A percentile compares a stretch with the other conserved stretches of the same genome.
phyloP scores from a whole-genome alignment of 495 filamentous ascomycete species.

The Acidomyces sp. region DNA sequence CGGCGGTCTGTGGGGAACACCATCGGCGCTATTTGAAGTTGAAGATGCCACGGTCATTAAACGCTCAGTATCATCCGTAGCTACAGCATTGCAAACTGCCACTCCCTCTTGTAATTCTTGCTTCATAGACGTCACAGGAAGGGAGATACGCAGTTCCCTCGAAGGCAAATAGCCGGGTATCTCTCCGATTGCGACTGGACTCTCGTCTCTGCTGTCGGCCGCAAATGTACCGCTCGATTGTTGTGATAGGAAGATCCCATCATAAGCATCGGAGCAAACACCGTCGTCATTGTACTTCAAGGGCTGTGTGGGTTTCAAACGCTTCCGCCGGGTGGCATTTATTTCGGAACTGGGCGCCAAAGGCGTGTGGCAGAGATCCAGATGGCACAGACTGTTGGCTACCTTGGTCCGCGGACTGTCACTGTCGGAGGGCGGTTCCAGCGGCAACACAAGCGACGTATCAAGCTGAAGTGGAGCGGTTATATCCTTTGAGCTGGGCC shows the following conservation, averaged over 20 bases:
- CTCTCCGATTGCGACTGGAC: slow-evolving; percentile 5
- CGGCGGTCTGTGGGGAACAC: not conserved
- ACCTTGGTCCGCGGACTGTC: slow-evolving; percentile 15
- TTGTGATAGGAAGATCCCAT: not conserved
- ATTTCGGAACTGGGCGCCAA: not conserved
- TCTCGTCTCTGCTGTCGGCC: not conserved
- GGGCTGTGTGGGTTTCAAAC: not conserved
- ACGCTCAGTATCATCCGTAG: too few relatives aligned
- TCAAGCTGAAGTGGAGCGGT: not conserved
- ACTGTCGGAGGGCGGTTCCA: not conserved
- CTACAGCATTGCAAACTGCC: too few relatives aligned
- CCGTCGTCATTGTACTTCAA: not conserved
- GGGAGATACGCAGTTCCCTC: not conserved
- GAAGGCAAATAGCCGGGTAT: slow-evolving; percentile 5
- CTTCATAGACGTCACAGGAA: too few relatives aligned
- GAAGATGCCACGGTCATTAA: not conserved
- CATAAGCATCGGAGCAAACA: not conserved
- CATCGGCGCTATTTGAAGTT: not conserved
- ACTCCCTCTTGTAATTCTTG: too few relatives aligned
- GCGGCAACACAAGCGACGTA: not conserved
- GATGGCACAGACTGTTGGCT: slow-evolving; percentile 3
- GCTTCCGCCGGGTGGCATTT: slow-evolving; percentile 2
- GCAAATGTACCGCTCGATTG: not conserved
- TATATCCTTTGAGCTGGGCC: not conserved
- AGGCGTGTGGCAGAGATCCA: slow-evolving; percentile 1